phyloP scores from a whole-genome alignment of 2,329 filamentous ascomycete species.

The Calonectria multiphialidica region DNA sequence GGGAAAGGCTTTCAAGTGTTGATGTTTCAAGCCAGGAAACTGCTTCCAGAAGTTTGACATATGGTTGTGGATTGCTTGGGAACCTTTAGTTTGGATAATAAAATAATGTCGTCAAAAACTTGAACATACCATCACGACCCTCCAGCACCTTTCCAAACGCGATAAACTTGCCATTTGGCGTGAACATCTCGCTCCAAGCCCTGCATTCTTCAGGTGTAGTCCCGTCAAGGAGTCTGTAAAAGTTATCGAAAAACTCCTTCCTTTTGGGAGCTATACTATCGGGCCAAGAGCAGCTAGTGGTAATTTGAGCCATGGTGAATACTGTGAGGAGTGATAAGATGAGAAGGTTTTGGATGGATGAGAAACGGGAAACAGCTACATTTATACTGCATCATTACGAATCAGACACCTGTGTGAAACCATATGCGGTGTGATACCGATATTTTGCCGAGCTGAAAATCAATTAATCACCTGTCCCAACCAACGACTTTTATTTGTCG shows the following conservation, averaged over 20 bases:
- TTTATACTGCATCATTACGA: neutral
- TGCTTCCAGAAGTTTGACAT: neutral
- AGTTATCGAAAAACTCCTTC: neutral
- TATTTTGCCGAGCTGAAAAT: neutral
- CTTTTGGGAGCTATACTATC: neutral
- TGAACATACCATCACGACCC: neutral
- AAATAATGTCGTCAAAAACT: neutral
- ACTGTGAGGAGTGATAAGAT: neutral
- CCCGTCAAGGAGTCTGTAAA: neutral
- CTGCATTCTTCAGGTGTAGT: neutral
- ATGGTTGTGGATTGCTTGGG: neutral
- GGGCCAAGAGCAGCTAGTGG: neutral
- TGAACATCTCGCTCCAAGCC: neutral
- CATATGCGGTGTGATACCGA: neutral
- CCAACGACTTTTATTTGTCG: neutral
- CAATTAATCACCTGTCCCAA: neutral
- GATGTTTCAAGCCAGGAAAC: neutral
- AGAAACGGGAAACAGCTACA: neutral
- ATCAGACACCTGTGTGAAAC: neutral
- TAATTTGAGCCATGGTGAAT: neutral
- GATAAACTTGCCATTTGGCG: neutral
- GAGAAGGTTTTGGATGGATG: neutral
- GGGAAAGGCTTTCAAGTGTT: neutral
- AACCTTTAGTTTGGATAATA: neutral
- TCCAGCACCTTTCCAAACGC: neutral